Percentiles rank a stretch among this genome's conserved stretches.
phyloP scores from a whole-genome alignment of 192 early-diverging fungal species.

The Coemansia sp. region DNA sequence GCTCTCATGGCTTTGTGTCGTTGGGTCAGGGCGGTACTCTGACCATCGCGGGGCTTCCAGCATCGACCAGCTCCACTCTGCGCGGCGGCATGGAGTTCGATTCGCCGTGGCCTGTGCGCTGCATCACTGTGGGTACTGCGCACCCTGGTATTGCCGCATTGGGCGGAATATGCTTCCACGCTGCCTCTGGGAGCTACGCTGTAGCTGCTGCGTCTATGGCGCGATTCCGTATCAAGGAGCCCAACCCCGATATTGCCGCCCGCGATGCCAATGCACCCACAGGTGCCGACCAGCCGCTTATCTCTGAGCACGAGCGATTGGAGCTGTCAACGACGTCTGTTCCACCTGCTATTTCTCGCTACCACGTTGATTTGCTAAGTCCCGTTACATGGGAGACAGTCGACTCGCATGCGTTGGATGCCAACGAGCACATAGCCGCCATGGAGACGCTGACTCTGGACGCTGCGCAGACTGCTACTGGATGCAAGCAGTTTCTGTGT shows the following conservation, averaged over 20 bases:
- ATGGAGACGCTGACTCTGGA: conserved; percentile 79
- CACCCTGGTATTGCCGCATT: conserved; percentile 41
- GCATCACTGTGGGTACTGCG: conserved; percentile 42
- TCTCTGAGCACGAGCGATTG: conserved; percentile 40
- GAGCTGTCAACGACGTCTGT: conserved; percentile 55
- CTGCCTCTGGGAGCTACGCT: conserved; percentile 78
- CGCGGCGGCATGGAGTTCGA: conserved; percentile 49
- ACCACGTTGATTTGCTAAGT: conserved; percentile 83
- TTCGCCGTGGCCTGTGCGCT: conserved; percentile 50
- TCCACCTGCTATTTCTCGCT: conserved; percentile 63
- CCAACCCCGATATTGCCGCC: conserved; percentile 61
- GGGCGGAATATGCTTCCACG: conserved; percentile 82
- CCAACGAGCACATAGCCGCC: conserved; percentile 80
- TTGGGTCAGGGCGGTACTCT: conserved; percentile 48
- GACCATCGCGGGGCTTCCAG: conserved; percentile 31
- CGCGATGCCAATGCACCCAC: conserved; percentile 19
- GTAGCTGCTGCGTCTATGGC: conserved; percentile 67
- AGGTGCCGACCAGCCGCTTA: conserved; percentile 21
- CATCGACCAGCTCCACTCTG: conserved; percentile 12
- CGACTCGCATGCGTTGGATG: conserved; percentile 72
- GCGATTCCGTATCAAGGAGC: conserved; percentile 70
- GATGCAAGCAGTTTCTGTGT: conserved; percentile 82
- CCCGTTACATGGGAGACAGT: conserved; percentile 95
- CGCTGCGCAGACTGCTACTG: conserved; percentile 79
- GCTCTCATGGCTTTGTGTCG: conserved; percentile 41